Percentiles rank a stretch among this genome's conserved stretches.
phyloP scores from a whole-genome alignment of 768 basidiomycete genomes.

The Collybia mongolica region DNA sequence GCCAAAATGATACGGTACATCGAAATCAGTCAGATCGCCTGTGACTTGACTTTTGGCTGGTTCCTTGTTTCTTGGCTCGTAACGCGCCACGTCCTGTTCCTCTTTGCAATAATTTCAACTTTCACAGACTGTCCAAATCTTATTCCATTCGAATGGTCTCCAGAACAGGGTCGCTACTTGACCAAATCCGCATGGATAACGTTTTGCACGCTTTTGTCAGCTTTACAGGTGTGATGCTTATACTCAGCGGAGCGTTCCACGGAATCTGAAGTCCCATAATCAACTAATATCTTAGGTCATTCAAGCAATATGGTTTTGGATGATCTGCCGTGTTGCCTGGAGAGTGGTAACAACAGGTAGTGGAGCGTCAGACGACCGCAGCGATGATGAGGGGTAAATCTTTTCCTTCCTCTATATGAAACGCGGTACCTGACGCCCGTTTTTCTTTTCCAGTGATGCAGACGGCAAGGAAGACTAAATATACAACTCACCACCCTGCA shows the following conservation, averaged over 20 bases:
- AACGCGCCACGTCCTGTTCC: conserved; percentile 84
- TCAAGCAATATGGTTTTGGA: conserved; percentile 81
- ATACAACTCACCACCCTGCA: neutral
- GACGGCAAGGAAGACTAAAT: conserved; percentile 27
- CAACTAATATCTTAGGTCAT: conserved; percentile 43
- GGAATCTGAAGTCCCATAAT: conserved; percentile 10
- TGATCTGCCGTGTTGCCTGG: conserved; percentile 84
- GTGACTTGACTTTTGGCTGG: conserved; percentile 73
- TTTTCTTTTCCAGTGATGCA: conserved; percentile 23
- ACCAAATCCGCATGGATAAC: conserved; percentile 38
- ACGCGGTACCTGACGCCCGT: neutral
- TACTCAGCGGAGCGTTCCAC: neutral
- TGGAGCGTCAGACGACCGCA: conserved; percentile 81
- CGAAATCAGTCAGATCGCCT: conserved; percentile 53
- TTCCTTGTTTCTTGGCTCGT: conserved; percentile 92
- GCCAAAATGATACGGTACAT: conserved; percentile 96
- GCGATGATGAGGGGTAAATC: conserved; percentile 73
- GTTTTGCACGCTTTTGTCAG: conserved; percentile 56
- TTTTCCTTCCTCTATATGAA: too few species aligned
- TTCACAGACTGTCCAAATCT: conserved; percentile 48
- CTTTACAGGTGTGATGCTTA: conserved; percentile 54
- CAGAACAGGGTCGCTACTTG: conserved; percentile 54
- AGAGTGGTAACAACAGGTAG: conserved; percentile 68
- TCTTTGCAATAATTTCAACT: conserved; percentile 63
- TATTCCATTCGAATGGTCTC: conserved; percentile 58